Base-by-base conservation (phyloP, 805 yeast genomes). In the Candida chauliodis region DNA sequence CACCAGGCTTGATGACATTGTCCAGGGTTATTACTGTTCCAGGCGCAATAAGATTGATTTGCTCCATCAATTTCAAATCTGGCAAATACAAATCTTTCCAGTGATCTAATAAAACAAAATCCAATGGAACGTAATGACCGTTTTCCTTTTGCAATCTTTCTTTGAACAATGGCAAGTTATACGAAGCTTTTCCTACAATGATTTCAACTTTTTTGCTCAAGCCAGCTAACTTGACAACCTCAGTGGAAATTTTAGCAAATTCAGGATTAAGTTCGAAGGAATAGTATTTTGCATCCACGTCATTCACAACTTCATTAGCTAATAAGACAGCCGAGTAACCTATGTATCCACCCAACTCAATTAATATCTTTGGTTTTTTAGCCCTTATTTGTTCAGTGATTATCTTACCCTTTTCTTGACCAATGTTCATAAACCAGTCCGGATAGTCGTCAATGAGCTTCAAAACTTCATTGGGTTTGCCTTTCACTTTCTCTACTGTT, bases 91-190 rank as follows among this genome's bases (percentile, higher is more conserved):
- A 33, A 11, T 55, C 56, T 38, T 64, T 63, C 48, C 55, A 50
- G 43, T 71, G 76, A 47, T 71, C 71, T 33, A 71, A 54, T 37
- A 71, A 61, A 3, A 65, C 48, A 27, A 69, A 48, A 38, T 68
- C 73, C 1, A 63, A 45, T 1, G 62, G 45, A 3, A 43, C 38
- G 38, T 41, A 55, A 15, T 38, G 20, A 9, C 30, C 21, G 3
- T 38, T 30, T 11, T 44, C 23, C 19, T 43, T 35, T 4, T 16
- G 14, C 13, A 43, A 24, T 17, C 43, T 31, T 2, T 42, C 49
- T 18, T 50, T 56, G 36, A 63, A 60, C 1, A 40, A 44, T 1
- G 53, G 58, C 26, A 68, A 50, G 0, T 54, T 46, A 9, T 53
- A 42, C 2, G 55, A 49, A 1, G 71, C 67, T 1, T 52, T 47